Evolutionary conservation across 768 basidiomycete species (phyloP).

Genomic region (Russula vinacea): DNA sequence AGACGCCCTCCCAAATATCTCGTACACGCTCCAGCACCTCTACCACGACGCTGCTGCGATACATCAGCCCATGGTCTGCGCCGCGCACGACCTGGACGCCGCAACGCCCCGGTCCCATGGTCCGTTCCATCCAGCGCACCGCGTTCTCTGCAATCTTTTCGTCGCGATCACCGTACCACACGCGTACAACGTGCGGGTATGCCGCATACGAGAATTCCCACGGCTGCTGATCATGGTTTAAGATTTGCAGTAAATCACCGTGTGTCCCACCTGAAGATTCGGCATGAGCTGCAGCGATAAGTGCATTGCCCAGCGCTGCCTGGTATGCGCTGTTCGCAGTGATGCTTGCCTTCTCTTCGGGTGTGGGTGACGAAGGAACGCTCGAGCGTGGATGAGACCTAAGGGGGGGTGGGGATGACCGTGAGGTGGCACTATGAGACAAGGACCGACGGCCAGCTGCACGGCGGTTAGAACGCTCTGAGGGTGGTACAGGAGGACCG

Average conservation of each 20-base stretch:
- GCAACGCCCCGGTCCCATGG: constrained; percentile 73
- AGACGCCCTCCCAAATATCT: constrained; percentile 41
- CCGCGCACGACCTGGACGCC: constrained; percentile 78
- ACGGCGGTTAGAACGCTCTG: constrained; percentile 37
- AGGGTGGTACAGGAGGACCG: constrained; percentile 37
- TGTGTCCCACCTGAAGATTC: constrained; percentile 91
- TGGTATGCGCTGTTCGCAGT: constrained; percentile 49
- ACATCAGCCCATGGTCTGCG: constrained; percentile 93
- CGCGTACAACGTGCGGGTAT: constrained; percentile 69
- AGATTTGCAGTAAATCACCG: constrained; percentile 84
- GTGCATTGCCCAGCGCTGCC: constrained; percentile 78
- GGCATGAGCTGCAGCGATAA: constrained; percentile 92
- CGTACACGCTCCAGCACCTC: constrained; percentile 74
- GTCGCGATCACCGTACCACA: constrained; percentile 94
- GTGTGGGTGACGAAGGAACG: constrained; percentile 38
- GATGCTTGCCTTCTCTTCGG: constrained; percentile 25
- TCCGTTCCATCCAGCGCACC: constrained; percentile 88
- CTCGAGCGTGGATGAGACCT: constrained; percentile 49
- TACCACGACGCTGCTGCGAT: constrained; percentile 80
- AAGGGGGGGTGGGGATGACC: constrained; percentile 44
- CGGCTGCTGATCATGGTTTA: constrained; percentile 83
- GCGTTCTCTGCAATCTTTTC: constrained; percentile 91
- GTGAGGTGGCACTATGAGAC: constrained; percentile 48
- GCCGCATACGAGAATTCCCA: constrained; percentile 89
- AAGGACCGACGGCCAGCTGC: constrained; percentile 64